Conservation (phyloP, 805 yeast genomes). For the Saturnispora silvae region DNA sequence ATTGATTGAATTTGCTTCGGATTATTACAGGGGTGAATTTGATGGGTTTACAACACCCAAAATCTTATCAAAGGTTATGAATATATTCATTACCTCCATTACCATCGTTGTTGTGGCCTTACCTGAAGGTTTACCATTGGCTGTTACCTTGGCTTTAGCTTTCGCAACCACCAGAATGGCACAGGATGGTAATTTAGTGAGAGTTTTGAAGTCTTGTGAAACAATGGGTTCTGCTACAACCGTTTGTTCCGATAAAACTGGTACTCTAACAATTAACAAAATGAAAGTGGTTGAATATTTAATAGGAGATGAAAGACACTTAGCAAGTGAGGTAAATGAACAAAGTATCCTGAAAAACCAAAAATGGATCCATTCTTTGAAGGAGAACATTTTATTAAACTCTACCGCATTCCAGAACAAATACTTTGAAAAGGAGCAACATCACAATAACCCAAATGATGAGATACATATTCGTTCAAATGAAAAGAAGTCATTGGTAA, state of each 20-base stretch:
- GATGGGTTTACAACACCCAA: slow-evolving; percentile 44
- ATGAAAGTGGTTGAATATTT: slow-evolving; percentile 84
- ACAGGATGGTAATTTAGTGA: slow-evolving; percentile 89
- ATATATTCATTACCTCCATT: slow-evolving; percentile 81
- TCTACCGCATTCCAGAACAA: slow-evolving; percentile 82
- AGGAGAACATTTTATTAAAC: slow-evolving; percentile 61
- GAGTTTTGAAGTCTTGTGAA: slow-evolving; percentile 89
- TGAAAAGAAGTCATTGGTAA: slow-evolving; percentile 1
- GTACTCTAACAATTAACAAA: slow-evolving; percentile 86
- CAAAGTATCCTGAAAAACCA: slow-evolving; percentile 3
- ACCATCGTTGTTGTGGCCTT: slow-evolving; percentile 95
- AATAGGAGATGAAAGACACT: slow-evolving; percentile 42
- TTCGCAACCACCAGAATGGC: slow-evolving; percentile 99
- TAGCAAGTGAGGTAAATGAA: slow-evolving; percentile 35
- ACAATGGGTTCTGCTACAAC: slow-evolving; percentile 99
- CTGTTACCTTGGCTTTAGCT: slow-evolving; percentile 92
- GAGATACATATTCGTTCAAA: background rate
- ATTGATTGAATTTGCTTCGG: slow-evolving; percentile 49
- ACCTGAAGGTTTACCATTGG: slow-evolving; percentile 98
- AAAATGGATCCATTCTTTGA: slow-evolving; percentile 21
- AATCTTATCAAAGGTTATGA: slow-evolving; percentile 76
- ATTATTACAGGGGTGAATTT: slow-evolving; percentile 16
- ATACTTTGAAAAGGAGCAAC: slow-evolving; percentile 8
- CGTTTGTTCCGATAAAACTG: slow-evolving; percentile 94
- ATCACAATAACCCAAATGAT: too few species aligned